These are phyloP conservation scores for Arctostaphylos glauca DNA, from an alignment of 148 eudicot species.

Conservation along the genomic window DNA sequence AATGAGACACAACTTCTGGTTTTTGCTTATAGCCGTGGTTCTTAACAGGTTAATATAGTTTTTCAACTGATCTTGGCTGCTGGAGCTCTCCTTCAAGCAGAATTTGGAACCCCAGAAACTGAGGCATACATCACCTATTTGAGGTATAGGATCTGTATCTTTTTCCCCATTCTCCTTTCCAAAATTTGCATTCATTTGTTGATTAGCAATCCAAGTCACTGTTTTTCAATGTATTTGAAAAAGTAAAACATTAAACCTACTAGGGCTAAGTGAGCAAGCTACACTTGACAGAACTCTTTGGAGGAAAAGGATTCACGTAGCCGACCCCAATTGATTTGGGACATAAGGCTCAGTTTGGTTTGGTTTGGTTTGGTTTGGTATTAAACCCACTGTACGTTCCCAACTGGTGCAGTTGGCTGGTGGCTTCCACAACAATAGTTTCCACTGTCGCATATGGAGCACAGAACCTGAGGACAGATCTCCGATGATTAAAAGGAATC, in stretches of 20 bases:
- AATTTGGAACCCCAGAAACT: slow-evolving; percentile 67
- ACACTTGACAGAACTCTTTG: no score
- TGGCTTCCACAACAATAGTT: slow-evolving; percentile 80
- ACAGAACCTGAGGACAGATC: slow-evolving; percentile 48
- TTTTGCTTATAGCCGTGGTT: neutral
- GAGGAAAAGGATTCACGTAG: no score
- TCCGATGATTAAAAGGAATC: slow-evolving; percentile 25
- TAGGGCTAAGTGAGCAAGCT: no score
- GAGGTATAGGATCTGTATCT: slow-evolving; percentile 41
- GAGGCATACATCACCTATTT: slow-evolving; percentile 63
- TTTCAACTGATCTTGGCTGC: slow-evolving; percentile 77
- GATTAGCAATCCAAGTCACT: no score
- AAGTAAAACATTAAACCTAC: neutral
- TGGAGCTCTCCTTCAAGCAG: slow-evolving; percentile 88
- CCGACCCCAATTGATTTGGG: no score
- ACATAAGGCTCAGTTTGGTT: no score
- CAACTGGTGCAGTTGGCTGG: slow-evolving; percentile 66
- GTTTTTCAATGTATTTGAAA: neutral
- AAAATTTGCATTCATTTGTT: neutral
- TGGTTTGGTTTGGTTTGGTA: no score
- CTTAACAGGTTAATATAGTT: slow-evolving; percentile 76
- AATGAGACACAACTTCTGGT: neutral
- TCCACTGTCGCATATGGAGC: slow-evolving; percentile 88
- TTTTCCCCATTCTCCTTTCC: neutral
- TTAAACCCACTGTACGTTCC: neutral